Evolutionary conservation across 2,329 filamentous ascomycete genomes (phyloP), one percentile per base, ranked within the genome.

Genomic region (Penicillium occitanis): DNA sequence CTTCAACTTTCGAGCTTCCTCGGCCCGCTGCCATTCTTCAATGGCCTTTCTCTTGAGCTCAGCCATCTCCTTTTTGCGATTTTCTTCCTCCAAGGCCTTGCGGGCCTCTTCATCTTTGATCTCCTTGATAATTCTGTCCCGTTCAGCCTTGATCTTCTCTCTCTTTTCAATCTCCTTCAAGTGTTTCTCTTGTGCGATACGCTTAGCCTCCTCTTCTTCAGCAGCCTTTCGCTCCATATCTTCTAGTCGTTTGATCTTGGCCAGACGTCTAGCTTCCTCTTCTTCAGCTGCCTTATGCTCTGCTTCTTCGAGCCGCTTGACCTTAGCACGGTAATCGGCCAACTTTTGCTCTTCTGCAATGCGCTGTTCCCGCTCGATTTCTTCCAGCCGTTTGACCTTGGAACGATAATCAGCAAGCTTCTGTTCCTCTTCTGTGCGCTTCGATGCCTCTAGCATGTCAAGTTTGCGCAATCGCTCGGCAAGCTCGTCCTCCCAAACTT

Each of bases 21-120:
- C 82, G 65, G 81, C 77, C 35, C 76, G 78, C 76, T 84, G 84
- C 71, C 82, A 86, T n/a, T 80, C 80, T 69, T 84, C 83, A 61
- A 87, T 77, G 10, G 83, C 82, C 46, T 84, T 81, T 61, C 80
- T 80, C 58, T 82, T 84, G 67, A 82, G 77, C 70, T 83, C 82
- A 44, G 65, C 61, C 40, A 74, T 81, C 42, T 74, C 71, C 22
- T 74, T 75, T 28, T 74, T 73, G 66, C 73, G 74, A 48, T 68
- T 63, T 48, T 71, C 55, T n/a, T 73, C 72, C 28, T 73, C 72
- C 2, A 73, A 71, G 2, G 78, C 79, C 63, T 82, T 79, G 33
- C 72, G 70, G 4, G 71, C 72, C 63, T 87, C 79, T 70, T 87
- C 84, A 19, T 76, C 76, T n/a, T 70, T 67, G 19, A 78, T 68